These are phyloP conservation scores for Elaphomyces granulatus DNA, from an alignment of 495 filamentous ascomycete genomes.

Conservation along the genomic window DNA sequence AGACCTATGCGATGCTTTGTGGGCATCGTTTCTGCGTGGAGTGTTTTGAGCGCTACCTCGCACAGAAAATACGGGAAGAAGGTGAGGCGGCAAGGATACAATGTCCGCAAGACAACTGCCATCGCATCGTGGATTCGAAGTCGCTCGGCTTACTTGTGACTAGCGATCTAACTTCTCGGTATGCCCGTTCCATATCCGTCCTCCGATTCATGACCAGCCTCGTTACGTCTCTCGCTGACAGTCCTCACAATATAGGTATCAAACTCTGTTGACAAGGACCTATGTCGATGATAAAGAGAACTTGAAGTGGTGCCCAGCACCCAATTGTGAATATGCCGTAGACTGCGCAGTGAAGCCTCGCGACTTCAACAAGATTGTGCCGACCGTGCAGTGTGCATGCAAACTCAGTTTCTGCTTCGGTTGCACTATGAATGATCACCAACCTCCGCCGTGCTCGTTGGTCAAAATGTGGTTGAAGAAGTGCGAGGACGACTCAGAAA, in stretches of 20 bases:
- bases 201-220: too few species aligned
- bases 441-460: slow-evolving; percentile 77
- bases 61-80: slow-evolving; percentile 84
- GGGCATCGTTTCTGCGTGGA: slow-evolving; percentile 89
- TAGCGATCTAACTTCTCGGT: slow-evolving; percentile 54
- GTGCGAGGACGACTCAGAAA: slow-evolving; percentile 96
- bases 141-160: slow-evolving; percentile 74
- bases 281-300: slow-evolving; percentile 95
- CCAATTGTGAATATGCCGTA: slow-evolving; percentile 83
- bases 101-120: slow-evolving; percentile 78
- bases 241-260: slow-evolving; percentile 67
- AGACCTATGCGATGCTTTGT: slow-evolving; percentile 91
- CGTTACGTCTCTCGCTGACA: too few species aligned
- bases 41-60: slow-evolving; percentile 83
- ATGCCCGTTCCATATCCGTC: too few species aligned
- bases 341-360: slow-evolving; percentile 78
- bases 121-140: slow-evolving; percentile 80
- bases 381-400: slow-evolving; percentile 76
- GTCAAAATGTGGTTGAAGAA: slow-evolving; percentile 98
- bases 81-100: slow-evolving; percentile 90
- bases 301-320: slow-evolving; percentile 93
- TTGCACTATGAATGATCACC: slow-evolving; percentile 84
- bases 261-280: slow-evolving; percentile 74
- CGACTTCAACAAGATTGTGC: slow-evolving; percentile 70
- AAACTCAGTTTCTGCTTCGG: slow-evolving; percentile 87